Evolutionary conservation across 371 early-diverging fungal genomes (phyloP), one percentile per base, ranked within the genome.

Genomic region (Saksenaea vasiformis): DNA sequence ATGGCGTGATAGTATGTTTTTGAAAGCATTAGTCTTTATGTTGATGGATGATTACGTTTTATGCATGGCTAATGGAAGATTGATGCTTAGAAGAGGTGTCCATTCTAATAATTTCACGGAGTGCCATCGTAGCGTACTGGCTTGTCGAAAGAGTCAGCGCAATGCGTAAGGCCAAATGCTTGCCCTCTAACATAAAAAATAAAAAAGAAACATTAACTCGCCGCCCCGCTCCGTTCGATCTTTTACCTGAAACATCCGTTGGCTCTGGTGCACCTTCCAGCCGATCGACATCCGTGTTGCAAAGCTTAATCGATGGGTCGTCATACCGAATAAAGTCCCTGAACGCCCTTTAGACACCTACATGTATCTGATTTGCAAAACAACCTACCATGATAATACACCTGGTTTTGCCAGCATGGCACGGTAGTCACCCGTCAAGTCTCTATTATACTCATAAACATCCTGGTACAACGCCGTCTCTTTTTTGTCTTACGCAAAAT

Each of bases 71-170:
- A 41, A 74, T 38, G 41, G 54, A 35, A 13, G 71, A 61, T 64
- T 79, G 80, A 17, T 58, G 64, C 55, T 69, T 62, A 27, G 77
- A 69, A 41, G 92, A 85, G 3, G 96, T 95, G 35, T 92, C 93
- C 36, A 83, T 74, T 64, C 91, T 90, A 75, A 93, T 89, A 17
- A 97, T 78, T 77, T 99, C 99, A 31, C 98, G 86, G 55, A 99
- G 74, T 19, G 94, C 93, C 97, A 98, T 96, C 0, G 99, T 99
- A 8, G 99, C 99, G 75, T 99, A 99, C 58, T 91, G 87, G 39
- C 95, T 93, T 1, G 94, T 74, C 13, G 76, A 80, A 56, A 99
- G 79, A 3, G 88, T 89, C 67, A 99, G 89, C 58, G 83, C 80
- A 31, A 97, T 73, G 34, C 89, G 81, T 38, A 97, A 70, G 3